A percentile compares a stretch with the other conserved stretches of the same genome.
Conservation (phyloP, 2,329 filamentous ascomycete species). For the Fusarium sp. region DNA sequence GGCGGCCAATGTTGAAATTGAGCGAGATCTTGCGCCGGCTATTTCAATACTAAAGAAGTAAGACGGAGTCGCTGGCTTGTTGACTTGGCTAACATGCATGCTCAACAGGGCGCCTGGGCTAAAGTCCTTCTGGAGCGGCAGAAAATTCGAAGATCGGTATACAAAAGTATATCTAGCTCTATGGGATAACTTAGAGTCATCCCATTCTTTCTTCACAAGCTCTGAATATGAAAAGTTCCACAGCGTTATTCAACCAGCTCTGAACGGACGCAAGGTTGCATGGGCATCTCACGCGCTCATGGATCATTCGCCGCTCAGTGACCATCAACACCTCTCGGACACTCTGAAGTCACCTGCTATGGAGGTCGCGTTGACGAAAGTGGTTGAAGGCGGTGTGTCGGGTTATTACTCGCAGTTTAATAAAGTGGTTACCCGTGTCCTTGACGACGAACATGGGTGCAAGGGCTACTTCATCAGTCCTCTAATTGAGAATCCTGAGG, state of each 20-base stretch:
- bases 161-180: neutral
- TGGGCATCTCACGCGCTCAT: neutral
- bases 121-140: neutral
- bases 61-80: neutral
- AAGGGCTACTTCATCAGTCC: neutral
- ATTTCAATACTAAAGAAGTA: neutral
- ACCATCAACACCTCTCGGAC: neutral
- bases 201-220: neutral
- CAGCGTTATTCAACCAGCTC: neutral
- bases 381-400: neutral
- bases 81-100: neutral
- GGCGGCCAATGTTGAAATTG: neutral
- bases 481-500: neutral
- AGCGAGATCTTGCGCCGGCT: neutral
- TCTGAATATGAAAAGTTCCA: neutral
- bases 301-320: neutral
- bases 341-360: neutral
- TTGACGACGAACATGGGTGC: neutral
- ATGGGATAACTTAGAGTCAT: neutral
- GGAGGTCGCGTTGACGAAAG: neutral
- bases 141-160: neutral
- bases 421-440: neutral
- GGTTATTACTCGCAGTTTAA: neutral
- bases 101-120: neutral
- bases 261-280: neutral